phyloP scores from a whole-genome alignment of 2,329 filamentous ascomycete species.

The Penicillium sp. region DNA sequence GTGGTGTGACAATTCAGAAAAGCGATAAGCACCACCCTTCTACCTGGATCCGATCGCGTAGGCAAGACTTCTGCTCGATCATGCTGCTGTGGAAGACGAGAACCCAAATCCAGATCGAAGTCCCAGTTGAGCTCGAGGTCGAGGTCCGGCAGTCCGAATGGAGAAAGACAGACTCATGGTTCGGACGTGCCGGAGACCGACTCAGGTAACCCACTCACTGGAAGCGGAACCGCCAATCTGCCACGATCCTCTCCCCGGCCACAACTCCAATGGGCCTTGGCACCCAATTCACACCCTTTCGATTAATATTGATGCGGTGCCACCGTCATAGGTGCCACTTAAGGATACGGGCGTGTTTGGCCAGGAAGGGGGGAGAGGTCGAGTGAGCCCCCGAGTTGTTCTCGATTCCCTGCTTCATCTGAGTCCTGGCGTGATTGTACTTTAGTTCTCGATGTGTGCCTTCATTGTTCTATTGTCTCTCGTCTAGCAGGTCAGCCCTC shows the following conservation, averaged over 20 bases:
- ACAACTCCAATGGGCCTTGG: slow-evolving; percentile 6
- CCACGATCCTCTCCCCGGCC: not conserved
- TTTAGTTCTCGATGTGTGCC: too few relatives aligned
- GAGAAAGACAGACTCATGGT: slow-evolving; percentile 20
- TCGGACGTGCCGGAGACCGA: slow-evolving; percentile 20
- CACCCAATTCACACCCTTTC: not conserved
- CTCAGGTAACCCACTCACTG: not conserved
- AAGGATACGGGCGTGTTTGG: too few relatives aligned
- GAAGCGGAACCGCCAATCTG: slow-evolving; percentile 16
- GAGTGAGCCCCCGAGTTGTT: too few relatives aligned
- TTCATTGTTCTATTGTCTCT: too few relatives aligned
- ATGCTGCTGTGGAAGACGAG: slow-evolving; percentile 1
- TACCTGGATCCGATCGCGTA: slow-evolving; percentile 1
- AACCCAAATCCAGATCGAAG: slow-evolving; percentile 5
- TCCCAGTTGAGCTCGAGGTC: not conserved
- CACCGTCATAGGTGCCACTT: not conserved
- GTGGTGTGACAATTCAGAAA: slow-evolving; percentile 1
- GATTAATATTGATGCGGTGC: not conserved
- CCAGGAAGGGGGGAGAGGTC: too few relatives aligned
- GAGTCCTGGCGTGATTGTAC: too few relatives aligned
- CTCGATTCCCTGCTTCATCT: too few relatives aligned
- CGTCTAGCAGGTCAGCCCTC: too few relatives aligned
- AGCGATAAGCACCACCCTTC: slow-evolving; percentile 7
- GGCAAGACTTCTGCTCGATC: slow-evolving; percentile 6
- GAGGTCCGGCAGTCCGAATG: slow-evolving; percentile 1